Evolutionary conservation across 116 monocot species (phyloP), one percentile per base, ranked within the genome.

Genomic region (Phalaenopsis hybrid): DNA sequence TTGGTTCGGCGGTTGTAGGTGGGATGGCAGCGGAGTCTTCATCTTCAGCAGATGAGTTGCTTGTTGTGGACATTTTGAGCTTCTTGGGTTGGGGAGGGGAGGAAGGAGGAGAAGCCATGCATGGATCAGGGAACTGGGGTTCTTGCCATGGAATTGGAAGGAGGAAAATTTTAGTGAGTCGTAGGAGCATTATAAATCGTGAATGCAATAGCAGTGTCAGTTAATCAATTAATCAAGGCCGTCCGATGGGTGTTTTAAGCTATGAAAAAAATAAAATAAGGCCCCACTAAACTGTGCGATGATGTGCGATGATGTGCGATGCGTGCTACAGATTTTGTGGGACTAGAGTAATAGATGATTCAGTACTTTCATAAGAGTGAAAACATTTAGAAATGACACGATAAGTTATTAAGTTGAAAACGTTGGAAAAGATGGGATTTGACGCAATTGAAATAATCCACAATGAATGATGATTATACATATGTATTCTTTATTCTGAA

Each of bases 61-160:
- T 67, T 81, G 85, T 75, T 82, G 87, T 76, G 21, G 90, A 87
- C 88, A 94, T 91, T 77, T 93, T 97, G 41, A 81, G 91, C 76
- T 88, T 91, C 85, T 97, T 97, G 44, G 91, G 61, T 12, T 43
- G 55, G 5, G 84, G 86, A 74, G 91, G 86, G 28, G 91, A 85
- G 21, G 84, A 51, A 11, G 84, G 86, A 74, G 91, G 86, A 51
- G 91, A 85, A 37, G 84, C 86, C 89, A 86, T 89, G 43, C 89
- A 86, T 89, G 50, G 78, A n/a, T 4, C 46, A 28, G 21, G 13
- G 74, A 17, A 41, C 23, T 11, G 43, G 55, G 76, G 77, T 80
- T 77, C 37, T 72, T 41, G 72, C 63, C 63, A 63, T 63, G 15
- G 34, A 5, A 9, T 67, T 12, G 70, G 34, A 70, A 34, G 33